Evolutionary conservation across 352 stramenopile genomes (phyloP), one percentile per base, ranked within the genome.

Genomic region (Pythium biforme): DNA sequence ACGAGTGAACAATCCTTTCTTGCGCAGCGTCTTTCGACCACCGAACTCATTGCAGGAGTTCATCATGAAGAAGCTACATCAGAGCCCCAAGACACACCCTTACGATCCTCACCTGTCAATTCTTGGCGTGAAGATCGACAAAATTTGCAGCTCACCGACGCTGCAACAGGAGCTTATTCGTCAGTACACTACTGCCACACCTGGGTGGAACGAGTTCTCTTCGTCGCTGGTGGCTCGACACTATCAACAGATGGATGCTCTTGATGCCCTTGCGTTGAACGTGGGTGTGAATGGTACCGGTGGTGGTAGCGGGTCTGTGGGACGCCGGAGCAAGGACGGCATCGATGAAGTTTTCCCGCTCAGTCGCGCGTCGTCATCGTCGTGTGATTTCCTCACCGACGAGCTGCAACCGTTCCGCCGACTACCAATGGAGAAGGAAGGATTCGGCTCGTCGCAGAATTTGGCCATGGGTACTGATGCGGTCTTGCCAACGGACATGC

Each of bases 41-140:
- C 83, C 81, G 2, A 75, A 85, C 55, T 90, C 81, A 1, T 72
- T 92, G 20, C 62, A 90, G 45, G 72, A 76, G 25, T 90, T 89
- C 25, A 89, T 92, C 52, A 69, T 89, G 63, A 69, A 73, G 31
- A 90, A 90, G 52, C 47, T 92, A 14, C 54, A 86, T 53, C 59
- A 73, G 12, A 90, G 74, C 33, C 59, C 63, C 9, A 72, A 71
- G 20, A 72, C 64, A 8, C 83, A 88, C 43, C 72, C 74, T 12
- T 92, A 89, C 46, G 83, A 90, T 33, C 75, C 81, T 12, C 83
- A 92, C 64, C 57, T 92, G 27, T 75, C 83, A 17, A 89, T 92
- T 37, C 72, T 92, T 39, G 83, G 81, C 2, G 81, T 92, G 4
- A 90, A 90, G 33, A 90, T 92, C 56, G 79, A 88, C 55, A 89